Conservation (phyloP, 495 filamentous ascomycete genomes). For the Clohesyomyces aquaticus region DNA sequence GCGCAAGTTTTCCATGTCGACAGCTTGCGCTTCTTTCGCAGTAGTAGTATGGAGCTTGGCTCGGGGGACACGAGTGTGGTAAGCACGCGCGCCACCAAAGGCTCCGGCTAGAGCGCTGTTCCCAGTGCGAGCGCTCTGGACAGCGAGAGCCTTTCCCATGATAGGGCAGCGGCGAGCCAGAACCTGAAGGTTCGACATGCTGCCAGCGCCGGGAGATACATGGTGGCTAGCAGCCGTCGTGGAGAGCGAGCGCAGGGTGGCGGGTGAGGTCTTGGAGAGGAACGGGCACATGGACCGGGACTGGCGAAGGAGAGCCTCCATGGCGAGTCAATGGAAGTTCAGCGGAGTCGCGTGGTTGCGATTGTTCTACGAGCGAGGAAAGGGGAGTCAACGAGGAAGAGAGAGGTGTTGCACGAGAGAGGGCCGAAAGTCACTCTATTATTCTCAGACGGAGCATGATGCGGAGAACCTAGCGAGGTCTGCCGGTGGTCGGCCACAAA, state of each 20-base stretch:
- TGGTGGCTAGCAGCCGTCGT: constrained; percentile 70
- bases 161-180: constrained; percentile 94
- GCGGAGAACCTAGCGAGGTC: neutral
- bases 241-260: constrained; percentile 84
- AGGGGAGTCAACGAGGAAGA: neutral
- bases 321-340: constrained; percentile 44
- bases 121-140: constrained; percentile 71
- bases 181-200: constrained; percentile 96
- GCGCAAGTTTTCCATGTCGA: constrained; percentile 65
- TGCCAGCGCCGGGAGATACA: constrained; percentile 77
- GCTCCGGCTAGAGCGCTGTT: constrained; percentile 50
- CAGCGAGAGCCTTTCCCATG: constrained; percentile 95
- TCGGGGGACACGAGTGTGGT: constrained; percentile 57
- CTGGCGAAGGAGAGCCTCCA: constrained; percentile 94
- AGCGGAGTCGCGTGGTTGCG: neutral
- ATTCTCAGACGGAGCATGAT: neutral
- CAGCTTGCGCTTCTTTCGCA: constrained; percentile 69
- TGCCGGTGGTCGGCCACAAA: constrained; percentile 3
- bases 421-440: neutral
- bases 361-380: neutral
- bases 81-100: constrained; percentile 52
- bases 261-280: constrained; percentile 88
- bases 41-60: constrained; percentile 81
- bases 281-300: constrained; percentile 96
- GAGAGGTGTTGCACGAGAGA: neutral